phyloP scores from a whole-genome alignment of 1,139 yeast species.

The Yamadazyma diospyri region DNA sequence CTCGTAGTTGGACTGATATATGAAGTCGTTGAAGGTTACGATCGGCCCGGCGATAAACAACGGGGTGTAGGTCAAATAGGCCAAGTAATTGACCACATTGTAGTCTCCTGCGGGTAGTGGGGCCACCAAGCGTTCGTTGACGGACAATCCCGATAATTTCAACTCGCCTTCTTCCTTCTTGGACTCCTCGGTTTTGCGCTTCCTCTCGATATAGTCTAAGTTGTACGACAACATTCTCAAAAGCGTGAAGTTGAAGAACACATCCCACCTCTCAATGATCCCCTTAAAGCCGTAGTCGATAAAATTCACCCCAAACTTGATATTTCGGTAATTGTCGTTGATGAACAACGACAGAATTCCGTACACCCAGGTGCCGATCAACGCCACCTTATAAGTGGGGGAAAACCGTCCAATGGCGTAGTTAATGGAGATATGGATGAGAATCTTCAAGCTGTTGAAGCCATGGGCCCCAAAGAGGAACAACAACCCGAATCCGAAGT shows the following conservation, averaged over 20 bases:
- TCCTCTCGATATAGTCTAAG: slow-evolving; percentile 63
- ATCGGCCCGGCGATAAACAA: slow-evolving; percentile 94
- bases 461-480: slow-evolving; percentile 84
- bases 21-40: slow-evolving; percentile 84
- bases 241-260: slow-evolving; percentile 84
- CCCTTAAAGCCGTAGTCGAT: slow-evolving; percentile 66
- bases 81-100: slow-evolving; percentile 57
- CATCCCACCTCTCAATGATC: slow-evolving; percentile 89
- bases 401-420: slow-evolving; percentile 50
- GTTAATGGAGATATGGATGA: slow-evolving; percentile 53
- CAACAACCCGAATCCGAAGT: slow-evolving; percentile 64
- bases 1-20: slow-evolving; percentile 60
- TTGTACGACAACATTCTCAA: slow-evolving; percentile 81
- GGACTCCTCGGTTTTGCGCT: slow-evolving; percentile 11
- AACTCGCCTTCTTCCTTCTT: slow-evolving; percentile 13
- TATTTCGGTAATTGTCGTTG: slow-evolving; percentile 63
- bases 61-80: slow-evolving; percentile 83
- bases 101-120: slow-evolving; percentile 64
- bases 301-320: slow-evolving; percentile 48
- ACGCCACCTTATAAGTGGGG: slow-evolving; percentile 27
- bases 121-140: slow-evolving; percentile 64
- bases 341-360: slow-evolving; percentile 73
- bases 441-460: slow-evolving; percentile 58
- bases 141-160: slow-evolving; percentile 37
- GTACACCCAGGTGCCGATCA: slow-evolving; percentile 62